phyloP scores from a whole-genome alignment of 164 flowering plant species.

The Nymphaea colorata region DNA sequence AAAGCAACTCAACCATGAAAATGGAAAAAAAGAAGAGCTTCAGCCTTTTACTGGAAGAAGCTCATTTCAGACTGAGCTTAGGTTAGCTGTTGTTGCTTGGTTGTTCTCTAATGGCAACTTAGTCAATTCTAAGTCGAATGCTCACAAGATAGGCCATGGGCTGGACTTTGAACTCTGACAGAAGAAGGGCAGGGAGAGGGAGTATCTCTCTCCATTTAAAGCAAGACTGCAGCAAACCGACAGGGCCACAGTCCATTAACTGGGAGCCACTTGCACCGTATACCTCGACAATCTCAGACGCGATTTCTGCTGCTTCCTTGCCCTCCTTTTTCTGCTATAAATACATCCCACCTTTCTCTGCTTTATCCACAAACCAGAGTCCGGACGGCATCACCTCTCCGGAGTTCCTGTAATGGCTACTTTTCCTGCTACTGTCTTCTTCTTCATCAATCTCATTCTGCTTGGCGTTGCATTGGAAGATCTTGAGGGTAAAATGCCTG shows the following conservation, averaged over 20 bases:
- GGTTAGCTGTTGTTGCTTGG: no score
- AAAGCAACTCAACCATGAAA: no score
- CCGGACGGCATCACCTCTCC: no score
- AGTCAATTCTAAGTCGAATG: no score
- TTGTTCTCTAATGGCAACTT: no score
- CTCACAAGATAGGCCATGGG: neutral
- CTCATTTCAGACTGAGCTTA: no score
- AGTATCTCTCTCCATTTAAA: neutral
- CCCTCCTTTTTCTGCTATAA: neutral
- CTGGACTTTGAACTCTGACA: neutral
- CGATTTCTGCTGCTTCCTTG: neutral
- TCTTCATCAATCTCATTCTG: neutral
- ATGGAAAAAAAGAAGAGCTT: no score
- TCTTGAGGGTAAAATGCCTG: neutral
- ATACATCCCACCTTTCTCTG: neutral
- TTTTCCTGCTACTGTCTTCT: neutral
- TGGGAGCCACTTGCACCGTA: neutral
- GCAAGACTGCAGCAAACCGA: neutral
- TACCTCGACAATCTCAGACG: neutral
- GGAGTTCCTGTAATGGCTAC: neutral
- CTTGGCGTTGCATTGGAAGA: neutral
- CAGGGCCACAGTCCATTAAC: neutral
- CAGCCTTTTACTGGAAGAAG: no score
- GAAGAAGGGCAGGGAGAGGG: neutral
- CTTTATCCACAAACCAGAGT: neutral